Evolutionary conservation across 1,284 basidiomycete genomes (phyloP).

Genomic region (Boletellus deceptivus): DNA sequence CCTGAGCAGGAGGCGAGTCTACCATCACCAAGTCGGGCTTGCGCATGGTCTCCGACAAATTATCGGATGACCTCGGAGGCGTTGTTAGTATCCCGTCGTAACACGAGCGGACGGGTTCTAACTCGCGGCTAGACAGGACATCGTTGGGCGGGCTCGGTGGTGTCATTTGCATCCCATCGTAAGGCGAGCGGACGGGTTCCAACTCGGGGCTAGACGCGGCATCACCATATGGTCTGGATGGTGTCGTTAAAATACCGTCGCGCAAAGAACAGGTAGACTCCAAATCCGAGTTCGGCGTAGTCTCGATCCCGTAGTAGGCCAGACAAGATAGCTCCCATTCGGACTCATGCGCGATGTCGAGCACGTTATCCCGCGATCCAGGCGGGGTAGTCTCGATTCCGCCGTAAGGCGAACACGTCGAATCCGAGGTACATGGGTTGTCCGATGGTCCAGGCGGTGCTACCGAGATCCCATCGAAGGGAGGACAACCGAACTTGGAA

Average conservation of each 20-base stretch:
- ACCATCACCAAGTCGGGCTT: background rate
- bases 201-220: background rate
- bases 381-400: too few species aligned
- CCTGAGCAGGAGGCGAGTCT: too few species aligned
- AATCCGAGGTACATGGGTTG: too few species aligned
- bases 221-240: background rate
- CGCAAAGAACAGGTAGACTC: background rate
- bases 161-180: background rate
- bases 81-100: slow-evolving; percentile 4
- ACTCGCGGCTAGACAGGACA: too few species aligned
- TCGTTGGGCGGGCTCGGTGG: background rate
- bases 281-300: background rate
- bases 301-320: background rate
- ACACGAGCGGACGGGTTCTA: too few species aligned
- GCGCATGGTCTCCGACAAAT: background rate
- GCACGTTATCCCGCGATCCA: too few species aligned
- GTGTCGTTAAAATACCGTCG: background rate
- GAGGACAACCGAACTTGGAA: background rate
- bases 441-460: too few species aligned
- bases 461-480: too few species aligned
- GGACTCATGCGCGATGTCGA: background rate
- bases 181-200: background rate
- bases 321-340: background rate
- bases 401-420: too few species aligned
- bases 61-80: background rate